These are phyloP conservation scores for Ophiostoma angusticollis DNA, from an alignment of 2,329 filamentous ascomycete species.

Conservation along the genomic window DNA sequence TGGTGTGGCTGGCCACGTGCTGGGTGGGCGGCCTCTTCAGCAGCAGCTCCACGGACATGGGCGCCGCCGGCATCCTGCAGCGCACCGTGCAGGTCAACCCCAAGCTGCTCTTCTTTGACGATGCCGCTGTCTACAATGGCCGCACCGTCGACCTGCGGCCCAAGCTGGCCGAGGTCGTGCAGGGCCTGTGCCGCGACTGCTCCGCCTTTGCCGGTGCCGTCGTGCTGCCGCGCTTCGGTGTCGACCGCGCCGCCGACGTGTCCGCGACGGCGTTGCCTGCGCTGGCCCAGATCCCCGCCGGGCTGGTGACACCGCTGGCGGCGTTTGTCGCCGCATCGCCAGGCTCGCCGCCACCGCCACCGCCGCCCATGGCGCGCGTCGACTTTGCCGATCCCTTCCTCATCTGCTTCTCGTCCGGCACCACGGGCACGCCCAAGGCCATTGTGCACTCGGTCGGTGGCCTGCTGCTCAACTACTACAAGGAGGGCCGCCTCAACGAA, in stretches of 20 bases:
- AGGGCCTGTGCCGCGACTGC: slow-evolving; percentile 46
- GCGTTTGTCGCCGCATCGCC: slow-evolving; percentile 27
- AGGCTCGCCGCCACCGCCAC: slow-evolving; percentile 16
- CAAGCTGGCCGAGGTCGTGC: slow-evolving; percentile 57
- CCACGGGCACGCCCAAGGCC: slow-evolving; percentile 72
- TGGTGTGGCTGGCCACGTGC: slow-evolving; percentile 55
- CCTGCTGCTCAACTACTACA: slow-evolving; percentile 37
- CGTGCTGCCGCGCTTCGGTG: slow-evolving; percentile 54
- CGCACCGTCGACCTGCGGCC: slow-evolving; percentile 56
- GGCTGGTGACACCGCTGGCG: slow-evolving; percentile 27
- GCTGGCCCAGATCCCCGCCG: slow-evolving; percentile 23
- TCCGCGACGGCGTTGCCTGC: slow-evolving; percentile 28
- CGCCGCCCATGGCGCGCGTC: slow-evolving; percentile 43
- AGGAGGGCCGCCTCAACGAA: slow-evolving; percentile 47
- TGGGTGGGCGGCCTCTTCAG: slow-evolving; percentile 66
- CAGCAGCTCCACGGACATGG: slow-evolving; percentile 72
- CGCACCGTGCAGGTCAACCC: slow-evolving; percentile 62
- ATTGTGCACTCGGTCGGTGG: slow-evolving; percentile 69
- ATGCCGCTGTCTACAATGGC: slow-evolving; percentile 67
- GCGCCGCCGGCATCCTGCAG: slow-evolving; percentile 63
- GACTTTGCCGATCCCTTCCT: slow-evolving; percentile 64
- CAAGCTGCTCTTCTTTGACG: slow-evolving; percentile 73
- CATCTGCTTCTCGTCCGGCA: slow-evolving; percentile 68
- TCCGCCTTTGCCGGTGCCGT: slow-evolving; percentile 50
- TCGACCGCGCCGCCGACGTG: slow-evolving; percentile 42